phyloP scores from a whole-genome alignment of 768 basidiomycete species.

The Tricholomella constricta region DNA sequence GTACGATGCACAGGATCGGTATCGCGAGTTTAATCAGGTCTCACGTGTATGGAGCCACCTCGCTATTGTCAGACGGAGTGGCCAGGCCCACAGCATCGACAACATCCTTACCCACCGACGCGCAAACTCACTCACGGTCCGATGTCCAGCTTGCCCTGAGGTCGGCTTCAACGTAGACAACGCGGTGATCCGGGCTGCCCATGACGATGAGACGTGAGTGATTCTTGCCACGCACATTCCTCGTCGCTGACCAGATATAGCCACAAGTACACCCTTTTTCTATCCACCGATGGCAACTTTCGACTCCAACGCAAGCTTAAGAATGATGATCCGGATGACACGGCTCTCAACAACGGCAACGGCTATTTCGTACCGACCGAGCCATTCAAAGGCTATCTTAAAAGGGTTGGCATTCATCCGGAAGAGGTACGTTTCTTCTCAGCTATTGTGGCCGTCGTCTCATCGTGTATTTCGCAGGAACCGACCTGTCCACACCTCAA shows the following conservation, averaged over 20 bases:
- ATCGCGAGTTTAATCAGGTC: too few species aligned
- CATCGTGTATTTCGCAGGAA: constrained; percentile 12
- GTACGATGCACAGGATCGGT: too few species aligned
- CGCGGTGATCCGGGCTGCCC: not conserved
- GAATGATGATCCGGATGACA: constrained; percentile 29
- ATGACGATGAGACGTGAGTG: not conserved
- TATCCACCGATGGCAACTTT: constrained; percentile 30
- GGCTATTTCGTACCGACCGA: constrained; percentile 24
- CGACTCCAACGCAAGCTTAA: constrained; percentile 26
- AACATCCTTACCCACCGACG: too few species aligned
- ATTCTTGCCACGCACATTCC: too few species aligned
- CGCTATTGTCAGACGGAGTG: too few species aligned
- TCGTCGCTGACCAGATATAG: constrained; percentile 12
- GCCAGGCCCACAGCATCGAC: too few species aligned
- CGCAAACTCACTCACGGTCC: not conserved
- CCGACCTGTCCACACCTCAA: constrained; percentile 26
- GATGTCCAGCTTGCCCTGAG: constrained; percentile 4
- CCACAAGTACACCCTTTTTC: constrained; percentile 27
- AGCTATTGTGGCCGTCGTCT: not conserved
- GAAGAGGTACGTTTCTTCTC: not conserved
- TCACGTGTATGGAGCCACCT: too few species aligned
- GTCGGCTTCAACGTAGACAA: constrained; percentile 3
- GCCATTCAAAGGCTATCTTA: constrained; percentile 19
- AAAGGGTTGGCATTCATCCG: not conserved
- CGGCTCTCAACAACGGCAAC: constrained; percentile 26